Conservation (phyloP, 371 early-diverging fungal species). For the Rhizopus stolonifer region DNA sequence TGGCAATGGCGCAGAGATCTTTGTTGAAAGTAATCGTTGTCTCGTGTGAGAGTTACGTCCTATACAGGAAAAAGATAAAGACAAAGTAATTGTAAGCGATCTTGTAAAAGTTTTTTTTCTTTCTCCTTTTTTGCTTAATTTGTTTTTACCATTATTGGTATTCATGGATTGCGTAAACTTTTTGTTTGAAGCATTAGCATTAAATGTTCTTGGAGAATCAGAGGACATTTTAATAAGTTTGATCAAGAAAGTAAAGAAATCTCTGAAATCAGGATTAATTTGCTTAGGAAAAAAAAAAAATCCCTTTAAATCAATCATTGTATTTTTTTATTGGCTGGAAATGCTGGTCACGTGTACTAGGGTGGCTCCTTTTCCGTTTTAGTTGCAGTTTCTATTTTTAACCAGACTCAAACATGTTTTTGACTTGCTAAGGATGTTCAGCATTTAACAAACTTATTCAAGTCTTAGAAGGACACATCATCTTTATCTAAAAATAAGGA, state of each 20-base stretch:
- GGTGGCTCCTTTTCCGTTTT: neutral
- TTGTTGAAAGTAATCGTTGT: slow-evolving; percentile 33
- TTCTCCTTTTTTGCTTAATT: too few relatives aligned
- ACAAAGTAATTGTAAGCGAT: too few relatives aligned
- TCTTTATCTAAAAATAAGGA: too few relatives aligned
- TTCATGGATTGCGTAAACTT: neutral
- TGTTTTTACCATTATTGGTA: slow-evolving; percentile 6
- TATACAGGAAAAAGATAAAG: neutral
- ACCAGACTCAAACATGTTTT: too few relatives aligned
- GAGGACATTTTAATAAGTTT: slow-evolving; percentile 16
- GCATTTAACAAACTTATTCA: too few relatives aligned
- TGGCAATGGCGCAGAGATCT: slow-evolving; percentile 51
- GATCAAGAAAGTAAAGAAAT: neutral
- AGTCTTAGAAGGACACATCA: too few relatives aligned
- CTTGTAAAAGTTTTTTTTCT: too few relatives aligned
- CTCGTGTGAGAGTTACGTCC: slow-evolving; percentile 34
- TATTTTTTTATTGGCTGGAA: slow-evolving; percentile 1
- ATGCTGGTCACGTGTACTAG: neutral
- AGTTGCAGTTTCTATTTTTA: too few relatives aligned
- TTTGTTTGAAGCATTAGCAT: neutral
- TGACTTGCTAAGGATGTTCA: too few relatives aligned
- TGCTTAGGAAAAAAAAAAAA: neutral
- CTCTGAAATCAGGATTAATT: too few relatives aligned
- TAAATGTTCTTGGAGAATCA: slow-evolving; percentile 8
- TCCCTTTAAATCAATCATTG: neutral